Percentiles rank a stretch among this genome's conserved stretches.
Conservation (phyloP, 2,329 filamentous ascomycete species). For the Phaeophleospora eucalypticola region DNA sequence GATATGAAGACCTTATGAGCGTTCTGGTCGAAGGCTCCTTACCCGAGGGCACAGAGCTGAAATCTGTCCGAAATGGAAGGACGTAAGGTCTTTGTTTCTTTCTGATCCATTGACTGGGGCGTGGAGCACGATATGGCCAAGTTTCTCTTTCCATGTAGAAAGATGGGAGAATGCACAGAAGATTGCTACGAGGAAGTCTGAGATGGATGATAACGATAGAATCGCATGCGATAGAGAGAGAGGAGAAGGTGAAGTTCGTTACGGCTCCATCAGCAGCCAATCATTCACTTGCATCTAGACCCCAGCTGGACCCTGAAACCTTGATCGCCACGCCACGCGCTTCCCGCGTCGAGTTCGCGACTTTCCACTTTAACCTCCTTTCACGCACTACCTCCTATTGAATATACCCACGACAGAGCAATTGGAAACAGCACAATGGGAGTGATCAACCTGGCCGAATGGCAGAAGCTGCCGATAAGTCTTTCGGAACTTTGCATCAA, state of each 20-base stretch:
- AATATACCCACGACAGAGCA: background rate
- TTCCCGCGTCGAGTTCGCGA: background rate
- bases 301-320: background rate
- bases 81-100: no score
- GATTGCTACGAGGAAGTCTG: background rate
- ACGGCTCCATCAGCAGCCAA: background rate
- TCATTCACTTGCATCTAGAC: background rate
- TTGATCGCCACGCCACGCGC: background rate
- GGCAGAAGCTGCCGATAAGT: constrained; percentile 80
- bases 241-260: background rate
- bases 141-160: background rate
- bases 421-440: constrained; percentile 33
- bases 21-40: no score
- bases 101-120: no score
- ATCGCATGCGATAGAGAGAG: background rate
- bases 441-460: constrained; percentile 60
- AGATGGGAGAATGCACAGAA: background rate
- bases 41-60: no score
- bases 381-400: background rate
- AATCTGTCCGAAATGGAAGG: no score
- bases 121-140: background rate
- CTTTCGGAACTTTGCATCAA: constrained; percentile 88
- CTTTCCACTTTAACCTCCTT: background rate
- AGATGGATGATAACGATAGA: background rate
- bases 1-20: no score